These are phyloP conservation scores for Escallonia herrerae DNA, from an alignment of 129 eudicot genomes.

Conservation along the genomic window DNA sequence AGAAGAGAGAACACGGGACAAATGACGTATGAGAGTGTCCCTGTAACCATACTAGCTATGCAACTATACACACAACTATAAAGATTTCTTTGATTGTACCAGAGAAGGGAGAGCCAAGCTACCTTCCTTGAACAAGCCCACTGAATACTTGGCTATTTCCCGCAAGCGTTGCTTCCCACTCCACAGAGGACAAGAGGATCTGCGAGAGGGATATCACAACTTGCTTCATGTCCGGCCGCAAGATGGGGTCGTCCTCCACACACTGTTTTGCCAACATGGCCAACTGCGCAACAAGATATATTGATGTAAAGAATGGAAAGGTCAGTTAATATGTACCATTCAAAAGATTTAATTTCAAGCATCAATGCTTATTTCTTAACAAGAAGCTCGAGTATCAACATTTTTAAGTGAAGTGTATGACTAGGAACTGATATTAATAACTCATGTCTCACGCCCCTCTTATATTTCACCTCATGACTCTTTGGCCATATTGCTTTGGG, in stretches of 20 bases:
- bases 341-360: neutral
- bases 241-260: slow-evolving; percentile 76
- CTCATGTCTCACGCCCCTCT: too few species aligned
- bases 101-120: neutral
- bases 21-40: slow-evolving; percentile 17
- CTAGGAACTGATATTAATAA: too few species aligned
- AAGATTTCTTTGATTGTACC: neutral
- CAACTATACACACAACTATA: slow-evolving; percentile 30
- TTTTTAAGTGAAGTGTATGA: too few species aligned
- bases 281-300: slow-evolving; percentile 49
- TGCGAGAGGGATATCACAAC: slow-evolving; percentile 85
- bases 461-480: too few species aligned
- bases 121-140: slow-evolving; percentile 93
- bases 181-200: slow-evolving; percentile 73
- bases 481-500: too few species aligned
- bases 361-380: neutral
- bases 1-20: neutral
- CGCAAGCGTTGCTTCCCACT: slow-evolving; percentile 99
- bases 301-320: neutral
- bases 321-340: neutral
- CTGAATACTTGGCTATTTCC: slow-evolving; percentile 95
- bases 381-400: too few species aligned
- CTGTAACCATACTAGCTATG: slow-evolving; percentile 12
- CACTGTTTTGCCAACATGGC: slow-evolving; percentile 89
- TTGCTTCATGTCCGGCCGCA: slow-evolving; percentile 92